Evolutionary conservation across 1,139 yeast genomes (phyloP).

Genomic region (Sugiyamaella xylanicola): DNA sequence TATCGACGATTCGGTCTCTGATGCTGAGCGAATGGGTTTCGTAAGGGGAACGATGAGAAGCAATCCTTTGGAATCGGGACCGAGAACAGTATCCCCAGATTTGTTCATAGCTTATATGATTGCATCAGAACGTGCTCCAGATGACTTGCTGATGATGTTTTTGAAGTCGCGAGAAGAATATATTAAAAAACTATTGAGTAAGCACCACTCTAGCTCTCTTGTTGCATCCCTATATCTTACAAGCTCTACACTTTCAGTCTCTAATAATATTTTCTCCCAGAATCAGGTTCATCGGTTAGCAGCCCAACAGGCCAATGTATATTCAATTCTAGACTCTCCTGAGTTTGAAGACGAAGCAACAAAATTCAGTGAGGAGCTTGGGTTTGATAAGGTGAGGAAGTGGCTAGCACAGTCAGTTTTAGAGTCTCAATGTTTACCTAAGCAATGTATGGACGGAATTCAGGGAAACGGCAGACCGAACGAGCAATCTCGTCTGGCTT

Average conservation of each 20-base stretch:
- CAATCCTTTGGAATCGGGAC: background rate
- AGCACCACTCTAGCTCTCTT: conserved; percentile 4
- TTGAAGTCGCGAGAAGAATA: conserved; percentile 20
- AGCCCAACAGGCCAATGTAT: conserved; percentile 30
- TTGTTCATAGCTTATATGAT: conserved; percentile 33
- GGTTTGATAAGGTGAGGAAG: conserved; percentile 71
- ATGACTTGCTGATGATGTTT: conserved; percentile 22
- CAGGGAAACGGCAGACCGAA: conserved; percentile 22
- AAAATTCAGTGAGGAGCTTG: conserved; percentile 24
- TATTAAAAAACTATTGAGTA: conserved; percentile 4
- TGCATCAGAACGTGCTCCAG: conserved; percentile 21
- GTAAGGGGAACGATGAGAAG: background rate
- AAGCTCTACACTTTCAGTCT: conserved; percentile 29
- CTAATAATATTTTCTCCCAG: conserved; percentile 31
- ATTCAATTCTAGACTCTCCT: conserved; percentile 32
- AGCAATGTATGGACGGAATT: conserved; percentile 21
- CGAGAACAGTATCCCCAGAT: conserved; percentile 19
- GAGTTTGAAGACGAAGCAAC: conserved; percentile 27
- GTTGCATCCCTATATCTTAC: conserved; percentile 26
- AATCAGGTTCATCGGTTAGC: conserved; percentile 30
- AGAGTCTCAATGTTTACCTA: conserved; percentile 52
- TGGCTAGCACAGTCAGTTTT: conserved; percentile 86
- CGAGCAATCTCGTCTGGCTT: conserved; percentile 20
- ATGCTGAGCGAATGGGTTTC: too few species aligned
- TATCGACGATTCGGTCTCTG: background rate